These are phyloP conservation scores for Populus deltoides DNA, from an alignment of 345 rosid genomes.

Conservation along the genomic window DNA sequence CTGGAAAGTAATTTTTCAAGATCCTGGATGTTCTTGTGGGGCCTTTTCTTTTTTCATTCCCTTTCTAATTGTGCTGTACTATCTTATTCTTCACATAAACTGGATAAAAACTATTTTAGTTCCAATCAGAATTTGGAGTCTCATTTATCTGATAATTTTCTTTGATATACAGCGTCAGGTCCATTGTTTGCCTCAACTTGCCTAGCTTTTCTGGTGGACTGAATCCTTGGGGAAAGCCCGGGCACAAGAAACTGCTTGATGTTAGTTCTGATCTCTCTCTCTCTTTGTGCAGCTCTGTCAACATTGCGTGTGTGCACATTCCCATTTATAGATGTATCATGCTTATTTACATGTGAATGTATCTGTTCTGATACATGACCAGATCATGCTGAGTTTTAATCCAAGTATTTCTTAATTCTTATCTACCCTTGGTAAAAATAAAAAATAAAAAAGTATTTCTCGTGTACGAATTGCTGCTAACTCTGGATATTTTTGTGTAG, in stretches of 20 bases:
- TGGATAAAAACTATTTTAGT: background rate
- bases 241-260: constrained; percentile 37
- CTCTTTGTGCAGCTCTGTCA: background rate
- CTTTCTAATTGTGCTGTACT: background rate
- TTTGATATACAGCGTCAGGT: constrained; percentile 52
- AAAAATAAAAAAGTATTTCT: too few relatives aligned
- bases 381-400: background rate
- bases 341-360: background rate
- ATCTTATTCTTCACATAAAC: background rate
- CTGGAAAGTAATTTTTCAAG: too few relatives aligned
- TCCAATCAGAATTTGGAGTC: background rate
- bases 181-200: constrained; percentile 70
- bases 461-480: background rate
- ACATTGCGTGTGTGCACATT: background rate
- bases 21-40: background rate
- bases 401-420: background rate
- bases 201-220: constrained; percentile 83
- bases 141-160: constrained; percentile 3
- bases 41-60: background rate
- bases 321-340: too few relatives aligned
- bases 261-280: constrained; percentile 34
- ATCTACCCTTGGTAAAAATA: background rate
- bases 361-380: background rate
- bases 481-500: constrained; percentile 15
- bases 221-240: constrained; percentile 69